A percentile compares a stretch with the other conserved stretches of the same genome.
phyloP scores from a whole-genome alignment of 768 basidiomycete genomes.

The Cystobasidiopsis lactophilus region DNA sequence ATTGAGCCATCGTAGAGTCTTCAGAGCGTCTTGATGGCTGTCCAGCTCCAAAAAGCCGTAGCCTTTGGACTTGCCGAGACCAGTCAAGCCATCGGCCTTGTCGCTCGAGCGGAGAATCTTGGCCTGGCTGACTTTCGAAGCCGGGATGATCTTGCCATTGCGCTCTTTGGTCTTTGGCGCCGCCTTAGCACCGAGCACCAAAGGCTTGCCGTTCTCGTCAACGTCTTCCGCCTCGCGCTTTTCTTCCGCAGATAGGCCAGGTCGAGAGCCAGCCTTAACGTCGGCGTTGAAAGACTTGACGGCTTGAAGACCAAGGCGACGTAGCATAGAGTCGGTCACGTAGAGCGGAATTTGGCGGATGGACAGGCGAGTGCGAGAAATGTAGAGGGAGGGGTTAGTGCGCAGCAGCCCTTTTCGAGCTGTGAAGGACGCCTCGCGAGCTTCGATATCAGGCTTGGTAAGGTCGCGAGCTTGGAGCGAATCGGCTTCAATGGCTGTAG shows the following conservation, averaged over 20 bases:
- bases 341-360: conserved; percentile 80
- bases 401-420: conserved; percentile 61
- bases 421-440: conserved; percentile 63
- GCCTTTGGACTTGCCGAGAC: conserved; percentile 69
- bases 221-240: conserved; percentile 23
- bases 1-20: conserved; percentile 82
- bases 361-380: conserved; percentile 81
- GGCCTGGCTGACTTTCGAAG: conserved; percentile 51
- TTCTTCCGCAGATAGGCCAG: conserved; percentile 51
- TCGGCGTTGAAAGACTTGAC: conserved; percentile 57
- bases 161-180: conserved; percentile 16
- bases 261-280: conserved; percentile 39
- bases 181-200: neutral
- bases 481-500: conserved; percentile 67
- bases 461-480: conserved; percentile 54
- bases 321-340: conserved; percentile 70
- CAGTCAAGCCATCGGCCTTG: conserved; percentile 67
- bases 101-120: conserved; percentile 81
- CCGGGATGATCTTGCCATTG: conserved; percentile 26
- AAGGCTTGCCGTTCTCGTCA: conserved; percentile 20
- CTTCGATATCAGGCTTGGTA: conserved; percentile 54
- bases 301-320: conserved; percentile 64
- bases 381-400: conserved; percentile 78
- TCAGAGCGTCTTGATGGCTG: conserved; percentile 67
- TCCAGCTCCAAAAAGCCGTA: conserved; percentile 89